Evolutionary conservation across 441 rosid genomes (phyloP).

Genomic region (Gossypium davidsonii): DNA sequence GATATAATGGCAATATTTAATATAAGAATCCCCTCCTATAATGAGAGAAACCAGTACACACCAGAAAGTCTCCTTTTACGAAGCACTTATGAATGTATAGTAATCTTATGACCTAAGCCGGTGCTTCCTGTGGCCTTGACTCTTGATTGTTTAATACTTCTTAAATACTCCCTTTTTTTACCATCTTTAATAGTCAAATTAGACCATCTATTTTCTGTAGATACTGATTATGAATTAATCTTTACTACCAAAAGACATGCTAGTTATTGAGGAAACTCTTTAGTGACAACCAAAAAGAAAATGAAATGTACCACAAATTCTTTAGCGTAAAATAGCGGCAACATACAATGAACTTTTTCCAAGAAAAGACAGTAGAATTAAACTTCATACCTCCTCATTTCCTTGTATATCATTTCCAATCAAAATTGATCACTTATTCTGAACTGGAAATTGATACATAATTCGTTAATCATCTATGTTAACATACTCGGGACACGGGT

Average conservation of each 20-base stretch:
- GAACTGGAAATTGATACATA: slow-evolving; percentile 2
- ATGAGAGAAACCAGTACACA: neutral
- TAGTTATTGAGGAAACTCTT: slow-evolving; percentile 1
- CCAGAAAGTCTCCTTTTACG: neutral
- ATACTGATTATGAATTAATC: neutral
- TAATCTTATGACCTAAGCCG: neutral
- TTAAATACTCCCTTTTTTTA: neutral
- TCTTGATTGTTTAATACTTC: neutral
- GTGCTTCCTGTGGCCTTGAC: neutral
- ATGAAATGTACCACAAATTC: neutral
- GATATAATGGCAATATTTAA: neutral
- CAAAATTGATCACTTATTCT: slow-evolving; percentile 4
- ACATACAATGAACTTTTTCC: slow-evolving; percentile 2
- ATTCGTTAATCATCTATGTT: neutral
- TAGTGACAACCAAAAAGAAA: slow-evolving; percentile 1
- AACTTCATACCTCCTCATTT: neutral
- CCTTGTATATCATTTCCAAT: neutral
- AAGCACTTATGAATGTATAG: neutral
- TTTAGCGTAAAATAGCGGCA: neutral
- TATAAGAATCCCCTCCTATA: neutral
- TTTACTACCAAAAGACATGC: neutral
- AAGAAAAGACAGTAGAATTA: neutral
- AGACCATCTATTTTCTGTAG: neutral
- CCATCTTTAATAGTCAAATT: neutral
- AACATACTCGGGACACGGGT: neutral